Evolutionary conservation across 148 eudicot species (phyloP), one percentile per base, ranked within the genome.

Genomic region (Camellia lanceoleosa): DNA sequence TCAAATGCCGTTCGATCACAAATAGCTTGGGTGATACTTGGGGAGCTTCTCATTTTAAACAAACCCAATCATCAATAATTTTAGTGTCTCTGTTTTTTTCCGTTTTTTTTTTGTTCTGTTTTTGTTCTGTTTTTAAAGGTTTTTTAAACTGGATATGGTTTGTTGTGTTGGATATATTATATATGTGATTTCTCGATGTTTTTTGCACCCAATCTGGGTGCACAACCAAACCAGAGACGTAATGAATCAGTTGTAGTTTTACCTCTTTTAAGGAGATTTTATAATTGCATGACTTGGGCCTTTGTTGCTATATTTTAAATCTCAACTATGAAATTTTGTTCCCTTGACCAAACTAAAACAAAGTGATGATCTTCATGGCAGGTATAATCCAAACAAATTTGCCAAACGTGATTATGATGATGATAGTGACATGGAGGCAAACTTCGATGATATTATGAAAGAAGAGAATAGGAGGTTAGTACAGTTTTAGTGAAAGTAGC

Each of bases 391-490:
- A 11, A 77, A 61, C 30, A 85, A 78, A 65, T 88, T 82, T 80
- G 60, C 38, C 3, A 30, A 30, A 30, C 38, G 38, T 30, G 86
- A 84, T 23, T 88, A 84, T 55, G 92, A 84, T 2, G 98, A 90
- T 68, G 80, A 63, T 44, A 80, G 84, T 71, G 85, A 86, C 83
- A 93, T 93, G 99, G 99, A 89, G 83, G 97, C 86, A 10, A 84
- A 76, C 79, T 96, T 90, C 58, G 82, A 86, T 15, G 83, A 88
- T 16, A 91, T 93, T 64, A 38, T 59, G 85, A 49, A 15, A 78
- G 99, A 93, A 83, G 99, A 93, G 87, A 66, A 18, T 10, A 81
- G 87, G 79, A 96, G 99, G 99, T 93, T 55, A 85, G 95, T 85
- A 20, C 20, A 14, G 54, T 68, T 41, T 51, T 0, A 13, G 6